Base-by-base conservation (phyloP, 257 asterid species). In the Perilla frutescens region DNA sequence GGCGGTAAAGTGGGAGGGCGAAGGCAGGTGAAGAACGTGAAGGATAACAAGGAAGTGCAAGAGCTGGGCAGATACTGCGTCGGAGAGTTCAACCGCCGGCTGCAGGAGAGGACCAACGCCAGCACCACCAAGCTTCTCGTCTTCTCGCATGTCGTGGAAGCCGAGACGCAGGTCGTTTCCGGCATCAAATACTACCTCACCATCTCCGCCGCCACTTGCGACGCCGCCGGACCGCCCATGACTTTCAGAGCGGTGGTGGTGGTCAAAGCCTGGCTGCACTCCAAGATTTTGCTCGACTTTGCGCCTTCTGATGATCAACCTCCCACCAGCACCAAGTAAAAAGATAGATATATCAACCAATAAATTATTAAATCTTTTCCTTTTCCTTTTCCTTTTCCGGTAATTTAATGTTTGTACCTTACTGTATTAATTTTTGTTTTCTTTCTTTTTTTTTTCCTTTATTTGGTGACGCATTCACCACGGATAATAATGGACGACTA, bases 81-180 rank as follows among this genome's bases (percentile, higher is more conserved):
- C 6, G 74, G 77, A 3, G 87, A 88, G 76, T 80, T 82, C 84
- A 86, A 88, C 69, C 75, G 70, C 26, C 26, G 26, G 0, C 26
- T 20, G 26, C 26, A 20, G 26, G 26, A 20, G 26, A 20, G 26
- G 26, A 20, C 26, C 26, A 20, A 20, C 26, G 26, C 29, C 72
- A 15, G 65, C 62, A n/a, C 37, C 32, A 15, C 34, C 6, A 77
- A 69, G 64, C 73, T 78, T 0, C 76, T 88, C n/a, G 53, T 15
- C 2, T 90, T 90, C 74, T 48, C 84, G 1, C 61, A 76, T 58
- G 96, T 92, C 47, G 84, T 85, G 70, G 86, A 72, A 66, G 97
- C 93, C 0, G 85, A 90, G 85, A 79, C 79, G 14, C 97, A 92
- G 82, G 97, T 92, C 31, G 96, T 92, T 29, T 68, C 96, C 31